Conservation (phyloP, 2,329 filamentous ascomycete genomes). For the Hysterium pulicare region DNA sequence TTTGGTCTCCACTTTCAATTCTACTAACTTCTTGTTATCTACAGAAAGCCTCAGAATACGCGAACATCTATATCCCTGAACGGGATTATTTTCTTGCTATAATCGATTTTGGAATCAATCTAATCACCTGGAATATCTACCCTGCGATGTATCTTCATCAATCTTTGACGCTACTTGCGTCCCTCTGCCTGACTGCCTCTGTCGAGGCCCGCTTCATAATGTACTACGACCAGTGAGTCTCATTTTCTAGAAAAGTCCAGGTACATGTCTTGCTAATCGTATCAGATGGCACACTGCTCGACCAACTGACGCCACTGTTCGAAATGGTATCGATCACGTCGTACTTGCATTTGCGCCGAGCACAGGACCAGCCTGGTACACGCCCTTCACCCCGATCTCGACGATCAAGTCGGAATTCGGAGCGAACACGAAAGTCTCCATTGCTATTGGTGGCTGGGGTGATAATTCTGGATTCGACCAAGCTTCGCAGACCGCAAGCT, state of each 20-base stretch:
- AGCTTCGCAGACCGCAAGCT: conserved; percentile 52
- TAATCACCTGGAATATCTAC: no score
- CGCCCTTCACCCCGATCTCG: conserved; percentile 53
- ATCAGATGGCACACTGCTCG: conserved; percentile 31
- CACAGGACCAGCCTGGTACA: conserved; percentile 44
- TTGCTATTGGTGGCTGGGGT: conserved; percentile 75
- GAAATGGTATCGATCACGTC: conserved; percentile 35
- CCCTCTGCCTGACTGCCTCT: neutral
- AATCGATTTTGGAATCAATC: no score
- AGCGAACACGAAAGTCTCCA: conserved; percentile 59
- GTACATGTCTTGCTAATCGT: neutral
- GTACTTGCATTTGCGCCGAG: conserved; percentile 38
- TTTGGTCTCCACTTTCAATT: no score
- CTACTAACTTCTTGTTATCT: no score
- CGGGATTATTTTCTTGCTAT: no score
- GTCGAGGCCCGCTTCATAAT: conserved; percentile 22
- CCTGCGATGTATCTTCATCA: no score
- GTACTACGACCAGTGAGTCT: conserved; percentile 32
- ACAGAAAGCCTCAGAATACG: no score
- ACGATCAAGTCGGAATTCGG: conserved; percentile 53
- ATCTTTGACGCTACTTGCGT: no score
- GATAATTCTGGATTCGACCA: conserved; percentile 61
- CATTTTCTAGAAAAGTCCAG: conserved; percentile 1
- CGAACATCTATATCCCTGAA: no score
- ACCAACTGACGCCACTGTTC: conserved; percentile 21